Percentiles rank a stretch among this genome's conserved stretches.
phyloP scores from a whole-genome alignment of 108 stramenopile genomes.

The Seminavis robusta region DNA sequence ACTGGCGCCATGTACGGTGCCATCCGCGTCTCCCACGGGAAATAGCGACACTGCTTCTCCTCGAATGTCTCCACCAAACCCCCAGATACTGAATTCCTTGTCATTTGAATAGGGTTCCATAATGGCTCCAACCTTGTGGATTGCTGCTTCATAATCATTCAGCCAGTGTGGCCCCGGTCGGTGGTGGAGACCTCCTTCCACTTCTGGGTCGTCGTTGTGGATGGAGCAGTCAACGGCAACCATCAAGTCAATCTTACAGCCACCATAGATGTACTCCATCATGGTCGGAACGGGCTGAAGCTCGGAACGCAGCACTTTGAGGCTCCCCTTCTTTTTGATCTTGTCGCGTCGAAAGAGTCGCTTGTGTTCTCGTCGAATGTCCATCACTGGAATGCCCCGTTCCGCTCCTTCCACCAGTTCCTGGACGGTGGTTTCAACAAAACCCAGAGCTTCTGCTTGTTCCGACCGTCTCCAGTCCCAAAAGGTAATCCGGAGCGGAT shows the following conservation, averaged over 20 bases:
- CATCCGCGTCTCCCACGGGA: constrained; percentile 24
- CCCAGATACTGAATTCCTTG: constrained; percentile 74
- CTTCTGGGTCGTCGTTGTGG: constrained; percentile 49
- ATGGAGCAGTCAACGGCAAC: constrained; percentile 75
- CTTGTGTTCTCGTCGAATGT: constrained; percentile 36
- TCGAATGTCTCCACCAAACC: constrained; percentile 84
- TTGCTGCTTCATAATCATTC: constrained; percentile 78
- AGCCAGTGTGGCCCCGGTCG: constrained; percentile 22
- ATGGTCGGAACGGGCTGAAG: constrained; percentile 47
- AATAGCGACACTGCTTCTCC: constrained; percentile 35
- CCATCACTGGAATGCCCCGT: constrained; percentile 33
- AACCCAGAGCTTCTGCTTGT: constrained; percentile 40
- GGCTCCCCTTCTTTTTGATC: constrained; percentile 35
- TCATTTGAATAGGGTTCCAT: constrained; percentile 55
- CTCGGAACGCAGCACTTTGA: constrained; percentile 41
- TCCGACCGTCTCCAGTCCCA: constrained; percentile 51
- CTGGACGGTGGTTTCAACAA: constrained; percentile 49
- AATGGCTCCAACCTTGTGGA: constrained; percentile 62
- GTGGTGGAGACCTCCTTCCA: constrained; percentile 54
- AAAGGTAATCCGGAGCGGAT: constrained; percentile 55
- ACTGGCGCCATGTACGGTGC: constrained; percentile 44
- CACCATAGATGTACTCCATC: constrained; percentile 53
- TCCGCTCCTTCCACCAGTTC: constrained; percentile 35
- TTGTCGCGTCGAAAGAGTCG: constrained; percentile 34
- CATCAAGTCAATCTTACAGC: constrained; percentile 61